Percentiles rank a stretch among this genome's conserved stretches.
These are phyloP conservation scores for Ascochyta fabae DNA, from an alignment of 2,329 filamentous ascomycete genomes.

Conservation along the genomic window DNA sequence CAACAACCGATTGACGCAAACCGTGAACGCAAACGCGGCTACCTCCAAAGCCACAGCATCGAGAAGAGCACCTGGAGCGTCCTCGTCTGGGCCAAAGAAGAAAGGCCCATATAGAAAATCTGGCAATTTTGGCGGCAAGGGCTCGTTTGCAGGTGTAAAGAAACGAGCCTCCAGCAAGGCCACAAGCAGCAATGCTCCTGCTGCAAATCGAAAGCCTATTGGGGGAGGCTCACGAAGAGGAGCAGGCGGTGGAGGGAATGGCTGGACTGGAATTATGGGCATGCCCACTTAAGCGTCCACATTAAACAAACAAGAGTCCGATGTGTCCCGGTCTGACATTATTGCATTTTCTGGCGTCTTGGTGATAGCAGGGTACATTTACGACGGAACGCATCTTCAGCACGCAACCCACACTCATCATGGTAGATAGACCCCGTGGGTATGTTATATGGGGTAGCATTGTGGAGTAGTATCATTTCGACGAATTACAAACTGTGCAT, in stretches of 20 bases:
- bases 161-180: constrained; percentile 24
- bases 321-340: not conserved
- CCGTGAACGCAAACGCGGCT: constrained; percentile 21
- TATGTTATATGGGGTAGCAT: not conserved
- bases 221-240: constrained; percentile 20
- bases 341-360: constrained; percentile 5
- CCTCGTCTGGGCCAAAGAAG: constrained; percentile 27
- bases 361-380: not conserved
- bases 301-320: not conserved
- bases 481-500: not conserved
- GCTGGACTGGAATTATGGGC: constrained; percentile 28
- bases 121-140: constrained; percentile 19
- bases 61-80: constrained; percentile 24
- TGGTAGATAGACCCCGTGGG: not conserved
- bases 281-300: constrained; percentile 35
- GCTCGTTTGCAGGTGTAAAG: constrained; percentile 24
- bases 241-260: constrained; percentile 14
- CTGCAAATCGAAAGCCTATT: constrained; percentile 15
- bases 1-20: constrained; percentile 35
- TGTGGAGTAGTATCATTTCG: not conserved
- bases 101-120: constrained; percentile 25
- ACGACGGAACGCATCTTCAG: not conserved
- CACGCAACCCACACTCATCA: not conserved
- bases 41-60: constrained; percentile 18
- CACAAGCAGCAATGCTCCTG: constrained; percentile 17